Base-by-base conservation (phyloP, 139 green algal species). In the Asterochloris erici region DNA sequence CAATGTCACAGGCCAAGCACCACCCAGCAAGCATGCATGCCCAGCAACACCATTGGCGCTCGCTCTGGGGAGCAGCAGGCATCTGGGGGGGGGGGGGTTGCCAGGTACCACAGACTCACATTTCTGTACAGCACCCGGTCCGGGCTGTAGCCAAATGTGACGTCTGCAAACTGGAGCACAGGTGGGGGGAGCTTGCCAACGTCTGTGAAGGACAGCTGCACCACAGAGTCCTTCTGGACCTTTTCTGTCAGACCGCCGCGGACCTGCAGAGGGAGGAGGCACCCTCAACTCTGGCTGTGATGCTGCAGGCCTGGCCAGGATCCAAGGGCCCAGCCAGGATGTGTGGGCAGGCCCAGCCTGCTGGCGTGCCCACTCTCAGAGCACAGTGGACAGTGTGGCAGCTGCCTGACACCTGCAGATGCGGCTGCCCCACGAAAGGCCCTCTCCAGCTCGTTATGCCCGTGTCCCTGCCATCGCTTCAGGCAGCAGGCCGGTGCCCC, bases 181-280 rank as follows among this genome's bases (percentile, higher is more conserved):
- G 96, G 96, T 14, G 95, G 95, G 17, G 96, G 96, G 60, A 99
- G 91, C 90, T 97, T 98, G 80, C 91, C 93, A 26, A 96, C 93
- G 61, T 97, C 94, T 63, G 92, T 87, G 82, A 99, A 99, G 27
- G 87, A 81, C 66, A 99, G 92, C 78, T 89, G 91, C 12, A 99
- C 90, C n/a, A 91, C 85, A 14, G 82, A 83, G 73, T 98, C 96
- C 13, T 27, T 82, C 77, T 89, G 83, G 23, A 98, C 93, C 69
- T 90, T 92, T 82, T 95, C 91, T 27, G 95, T 98, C 21, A 98
- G 88, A 0, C 95, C 17, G 87, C 91, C 1, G 38, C 26, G n/a
- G 38, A 54, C 38, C 38, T 54, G 38, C 38, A 54, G 38, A 54
- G 38, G 38, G 6, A 38, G 68, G 74, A 38, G 68, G 74, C 16